Percentiles rank a stretch among this genome's conserved stretches.
phyloP scores from a whole-genome alignment of 164 flowering plant genomes.

The Umbilicus rupestris region DNA sequence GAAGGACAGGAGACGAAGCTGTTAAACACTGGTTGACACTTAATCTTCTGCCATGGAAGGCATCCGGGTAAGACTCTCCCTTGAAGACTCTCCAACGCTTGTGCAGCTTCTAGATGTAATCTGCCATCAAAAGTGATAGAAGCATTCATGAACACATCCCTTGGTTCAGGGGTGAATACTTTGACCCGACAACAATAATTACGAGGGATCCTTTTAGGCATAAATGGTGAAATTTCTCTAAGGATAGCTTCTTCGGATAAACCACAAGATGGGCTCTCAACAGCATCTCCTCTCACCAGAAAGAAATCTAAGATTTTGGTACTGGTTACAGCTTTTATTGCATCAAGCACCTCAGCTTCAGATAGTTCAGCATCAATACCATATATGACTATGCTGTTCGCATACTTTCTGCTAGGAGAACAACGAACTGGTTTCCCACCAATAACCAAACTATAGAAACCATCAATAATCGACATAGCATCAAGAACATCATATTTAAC shows the following conservation, averaged over 20 bases:
- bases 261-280: constrained; percentile 29
- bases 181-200: constrained; percentile 41
- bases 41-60: constrained; percentile 80
- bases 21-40: constrained; percentile 61
- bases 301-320: constrained; percentile 47
- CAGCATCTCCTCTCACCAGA: constrained; percentile 56
- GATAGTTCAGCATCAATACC: constrained; percentile 51
- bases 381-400: constrained; percentile 34
- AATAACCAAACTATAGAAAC: constrained; percentile 33
- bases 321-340: constrained; percentile 35
- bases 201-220: constrained; percentile 47
- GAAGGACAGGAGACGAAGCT: constrained; percentile 69
- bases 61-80: constrained; percentile 77
- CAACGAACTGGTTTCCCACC: constrained; percentile 41
- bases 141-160: constrained; percentile 53
- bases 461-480: constrained; percentile 33
- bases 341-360: constrained; percentile 51
- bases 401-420: constrained; percentile 26
- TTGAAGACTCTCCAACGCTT: constrained; percentile 74
- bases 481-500: constrained; percentile 46
- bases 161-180: constrained; percentile 57
- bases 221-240: constrained; percentile 56
- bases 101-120: constrained; percentile 91
- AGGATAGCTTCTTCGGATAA: constrained; percentile 67
- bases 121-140: constrained; percentile 72